Percentiles rank a stretch among this genome's conserved stretches.
Conservation (phyloP, 495 filamentous ascomycete species). For the Pyrenula aspistea region DNA sequence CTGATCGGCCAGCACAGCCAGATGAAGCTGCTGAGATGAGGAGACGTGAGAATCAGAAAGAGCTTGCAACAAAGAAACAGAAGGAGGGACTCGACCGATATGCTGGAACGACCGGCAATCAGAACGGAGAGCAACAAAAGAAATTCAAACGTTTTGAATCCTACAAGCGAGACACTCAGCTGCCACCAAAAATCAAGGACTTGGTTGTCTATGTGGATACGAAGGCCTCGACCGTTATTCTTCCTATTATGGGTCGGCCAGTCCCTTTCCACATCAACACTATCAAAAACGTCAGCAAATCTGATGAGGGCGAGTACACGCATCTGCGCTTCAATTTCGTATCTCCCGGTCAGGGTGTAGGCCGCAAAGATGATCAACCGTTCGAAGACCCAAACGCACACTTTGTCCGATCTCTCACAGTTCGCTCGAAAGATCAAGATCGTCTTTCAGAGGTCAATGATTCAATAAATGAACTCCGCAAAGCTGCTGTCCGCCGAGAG, state of each 20-base stretch:
- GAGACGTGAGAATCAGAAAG: conserved; percentile 86
- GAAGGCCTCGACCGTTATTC: conserved; percentile 79
- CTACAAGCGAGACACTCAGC: conserved; percentile 95
- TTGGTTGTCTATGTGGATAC: conserved; percentile 79
- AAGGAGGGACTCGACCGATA: conserved; percentile 75
- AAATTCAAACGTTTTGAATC: conserved; percentile 98
- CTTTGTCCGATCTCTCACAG: conserved; percentile 89
- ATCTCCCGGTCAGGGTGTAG: conserved; percentile 94
- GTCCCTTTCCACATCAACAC: conserved; percentile 99
- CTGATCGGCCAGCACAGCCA: conserved; percentile 70
- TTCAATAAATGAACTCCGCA: conserved; percentile 88
- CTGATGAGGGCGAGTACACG: conserved; percentile 84
- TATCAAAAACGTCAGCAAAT: conserved; percentile 95
- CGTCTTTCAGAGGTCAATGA: conserved; percentile 80
- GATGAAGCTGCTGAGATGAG: conserved; percentile 84
- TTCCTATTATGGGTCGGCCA: conserved; percentile 94
- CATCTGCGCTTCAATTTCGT: conserved; percentile 96
- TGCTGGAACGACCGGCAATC: conserved; percentile 62
- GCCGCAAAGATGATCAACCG: conserved; percentile 93
- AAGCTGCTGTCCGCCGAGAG: conserved; percentile 75
- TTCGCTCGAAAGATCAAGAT: conserved; percentile 77
- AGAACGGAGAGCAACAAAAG: conserved; percentile 86
- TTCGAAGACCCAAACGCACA: conserved; percentile 95
- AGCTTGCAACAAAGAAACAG: conserved; percentile 78
- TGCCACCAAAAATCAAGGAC: conserved; percentile 71